Base-by-base conservation (phyloP, 2,329 filamentous ascomycete species). In the Elsinoe necatrix region DNA sequence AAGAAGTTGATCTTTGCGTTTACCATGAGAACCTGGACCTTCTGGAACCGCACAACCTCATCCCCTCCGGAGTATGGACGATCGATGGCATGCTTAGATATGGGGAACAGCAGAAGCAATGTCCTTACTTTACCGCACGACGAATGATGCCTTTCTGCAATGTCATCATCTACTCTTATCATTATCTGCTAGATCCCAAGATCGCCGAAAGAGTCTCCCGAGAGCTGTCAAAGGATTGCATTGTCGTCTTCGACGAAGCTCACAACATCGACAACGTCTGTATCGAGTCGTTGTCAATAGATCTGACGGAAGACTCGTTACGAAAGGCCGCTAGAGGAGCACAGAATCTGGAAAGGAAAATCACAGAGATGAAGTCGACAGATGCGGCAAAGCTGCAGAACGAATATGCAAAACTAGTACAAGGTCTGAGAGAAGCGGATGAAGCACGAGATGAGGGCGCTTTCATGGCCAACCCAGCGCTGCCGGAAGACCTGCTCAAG, bases 121-220 rank as follows among this genome's bases (percentile, higher is more conserved):
- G 93, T 64, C 93, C 93, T 0, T 98, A 98, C 69, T 98, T 98
- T 65, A 96, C 92, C 12, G 88, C 89, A 12, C 81, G 93, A 58
- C 84, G 93, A 61, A 98, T 98, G 93, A 97, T 98, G 92, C 86
- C 93, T 66, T 97, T 91, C 68, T 98, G 93, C 79, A 97, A 98
- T 69, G 90, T 98, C 67, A 96, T 98, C 67, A 98, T 98, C 63
- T 98, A 98, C 74, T 98, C 93, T 0, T 98, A 98, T 68, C 93
- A 98, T 71, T 98, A 98, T 67, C 81, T 98, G 2, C 81, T 98
- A 14, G 95, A 98, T 66, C 93, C 93, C 2, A 98, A 98, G 70
- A 98, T 98, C 65, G 93, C 93, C 11, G 93, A 98, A 68, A 73
- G 92, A 58, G 91, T 97, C 1, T 97, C 93, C 0, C 90, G 87